Evolutionary conservation across 2,329 filamentous ascomycete species (phyloP), one percentile per base, ranked within the genome.

Genomic region (Aspergillus brasiliensis): DNA sequence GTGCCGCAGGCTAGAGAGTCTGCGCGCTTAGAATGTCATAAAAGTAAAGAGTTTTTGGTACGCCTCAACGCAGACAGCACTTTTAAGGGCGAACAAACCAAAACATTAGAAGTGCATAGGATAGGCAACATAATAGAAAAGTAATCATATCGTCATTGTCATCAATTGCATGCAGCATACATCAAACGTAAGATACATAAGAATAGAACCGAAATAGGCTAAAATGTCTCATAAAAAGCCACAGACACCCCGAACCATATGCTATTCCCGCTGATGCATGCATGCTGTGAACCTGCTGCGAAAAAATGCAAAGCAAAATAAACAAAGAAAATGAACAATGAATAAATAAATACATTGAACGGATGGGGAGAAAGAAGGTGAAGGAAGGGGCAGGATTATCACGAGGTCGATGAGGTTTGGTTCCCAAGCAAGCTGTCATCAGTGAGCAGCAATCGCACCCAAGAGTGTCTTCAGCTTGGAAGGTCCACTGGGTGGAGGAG

Each of bases 381-480:
- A 57, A 58, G 13, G 47, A 56, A 49, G 15, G 17, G n/a, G 7
- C 10, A 23, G 10, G 3, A 25, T 31, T 48, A 53, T 19, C 11
- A 5, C n/a, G 11, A 5, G 48, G 27, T n/a, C 34, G 11, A 42
- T 56, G 28, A 10, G 8, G 13, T 17, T 11, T 17, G 2, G 15
- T n/a, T 8, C 8, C 8, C 8, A 31, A 13, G 46, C 23, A 52
- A 54, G 4, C 31, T 15, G 56, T 17, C 2, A 44, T 70, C 60
- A 74, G 52, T 72, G 64, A 37, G 68, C 72, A 63, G 66, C 62
- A 61, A 75, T 70, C n/a, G 63, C 65, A 5, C 70, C 63, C 58
- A 72, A 60, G 49, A 75, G 21, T n/a, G 61, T 64, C 61, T 73
- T 75, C 53, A 75, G 49, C 28, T 67, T 74, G 19, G 72, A 71